Evolutionary conservation across 768 basidiomycete genomes (phyloP).

Genomic region (Agrocybe praecox): DNA sequence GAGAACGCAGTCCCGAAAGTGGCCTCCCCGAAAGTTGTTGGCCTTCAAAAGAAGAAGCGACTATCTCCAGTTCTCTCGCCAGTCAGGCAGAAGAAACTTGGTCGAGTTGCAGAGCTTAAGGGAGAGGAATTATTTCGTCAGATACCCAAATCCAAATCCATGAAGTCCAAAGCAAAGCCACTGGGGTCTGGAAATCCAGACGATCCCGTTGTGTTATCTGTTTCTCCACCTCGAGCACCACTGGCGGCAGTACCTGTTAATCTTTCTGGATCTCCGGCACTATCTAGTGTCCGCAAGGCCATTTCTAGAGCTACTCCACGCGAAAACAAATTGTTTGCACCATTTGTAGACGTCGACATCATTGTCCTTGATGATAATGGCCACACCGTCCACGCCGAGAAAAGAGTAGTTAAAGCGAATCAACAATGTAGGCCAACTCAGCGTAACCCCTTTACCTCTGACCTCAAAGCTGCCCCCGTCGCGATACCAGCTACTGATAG

Average conservation of each 20-base stretch:
- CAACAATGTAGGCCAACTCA: slow-evolving; percentile 34
- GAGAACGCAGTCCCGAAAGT: slow-evolving; percentile 40
- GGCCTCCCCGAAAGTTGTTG: slow-evolving; percentile 39
- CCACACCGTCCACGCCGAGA: slow-evolving; percentile 58
- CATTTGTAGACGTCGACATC: slow-evolving; percentile 67
- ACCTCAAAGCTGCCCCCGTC: neutral
- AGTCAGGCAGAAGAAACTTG: slow-evolving; percentile 30
- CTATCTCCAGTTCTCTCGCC: slow-evolving; percentile 38
- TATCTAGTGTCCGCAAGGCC: slow-evolving; percentile 22
- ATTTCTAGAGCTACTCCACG: slow-evolving; percentile 27
- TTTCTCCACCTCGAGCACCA: slow-evolving; percentile 33
- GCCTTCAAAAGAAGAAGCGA: slow-evolving; percentile 41
- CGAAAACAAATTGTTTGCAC: slow-evolving; percentile 42
- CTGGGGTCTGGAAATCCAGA: slow-evolving; percentile 1
- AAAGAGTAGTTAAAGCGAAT: slow-evolving; percentile 53
- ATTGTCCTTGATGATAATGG: slow-evolving; percentile 65
- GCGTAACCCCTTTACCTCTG: neutral
- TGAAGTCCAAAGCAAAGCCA: slow-evolving; percentile 16
- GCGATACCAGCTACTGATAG: slow-evolving; percentile 15
- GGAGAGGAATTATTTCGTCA: slow-evolving; percentile 17
- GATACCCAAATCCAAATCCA: slow-evolving; percentile 12
- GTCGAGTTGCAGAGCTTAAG: slow-evolving; percentile 32
- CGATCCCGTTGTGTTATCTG: slow-evolving; percentile 11
- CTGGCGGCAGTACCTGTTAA: slow-evolving; percentile 33
- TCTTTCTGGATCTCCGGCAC: slow-evolving; percentile 38